These are phyloP conservation scores for Apophysomyces sp. DNA, from an alignment of 371 early-diverging fungal species.

Conservation along the genomic window DNA sequence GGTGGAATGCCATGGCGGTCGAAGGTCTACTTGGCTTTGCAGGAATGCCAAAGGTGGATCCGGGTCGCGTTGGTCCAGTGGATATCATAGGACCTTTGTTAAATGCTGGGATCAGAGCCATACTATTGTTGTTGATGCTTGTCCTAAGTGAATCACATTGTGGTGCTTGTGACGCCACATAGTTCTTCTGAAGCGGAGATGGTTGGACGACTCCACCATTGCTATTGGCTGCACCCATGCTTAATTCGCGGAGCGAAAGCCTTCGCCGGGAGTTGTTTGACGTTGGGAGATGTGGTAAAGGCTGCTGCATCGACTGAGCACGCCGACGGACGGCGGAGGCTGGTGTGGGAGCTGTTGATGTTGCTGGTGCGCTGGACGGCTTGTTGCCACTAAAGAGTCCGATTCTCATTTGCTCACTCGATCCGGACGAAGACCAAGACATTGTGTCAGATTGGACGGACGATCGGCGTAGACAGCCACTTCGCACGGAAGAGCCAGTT, in stretches of 20 bases:
- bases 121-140: background rate
- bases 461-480: constrained; percentile 13
- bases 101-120: background rate
- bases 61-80: background rate
- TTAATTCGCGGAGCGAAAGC: constrained; percentile 20
- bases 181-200: background rate
- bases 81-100: background rate
- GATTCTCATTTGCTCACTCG: background rate
- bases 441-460: constrained; percentile 28
- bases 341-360: background rate
- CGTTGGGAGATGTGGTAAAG: background rate
- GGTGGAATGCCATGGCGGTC: background rate
- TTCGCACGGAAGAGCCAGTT: constrained; percentile 13
- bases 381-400: background rate
- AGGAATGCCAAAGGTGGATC: background rate
- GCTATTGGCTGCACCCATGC: constrained; percentile 6
- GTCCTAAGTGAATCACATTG: background rate
- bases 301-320: background rate
- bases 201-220: background rate
- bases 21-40: background rate
- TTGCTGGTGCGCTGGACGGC: background rate
- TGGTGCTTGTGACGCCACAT: background rate
- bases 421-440: constrained; percentile 12
- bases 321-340: background rate
- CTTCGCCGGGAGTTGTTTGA: constrained; percentile 9